Evolutionary conservation across 106 monocot genomes (phyloP).

Genomic region (Platanthera guangdongensis): DNA sequence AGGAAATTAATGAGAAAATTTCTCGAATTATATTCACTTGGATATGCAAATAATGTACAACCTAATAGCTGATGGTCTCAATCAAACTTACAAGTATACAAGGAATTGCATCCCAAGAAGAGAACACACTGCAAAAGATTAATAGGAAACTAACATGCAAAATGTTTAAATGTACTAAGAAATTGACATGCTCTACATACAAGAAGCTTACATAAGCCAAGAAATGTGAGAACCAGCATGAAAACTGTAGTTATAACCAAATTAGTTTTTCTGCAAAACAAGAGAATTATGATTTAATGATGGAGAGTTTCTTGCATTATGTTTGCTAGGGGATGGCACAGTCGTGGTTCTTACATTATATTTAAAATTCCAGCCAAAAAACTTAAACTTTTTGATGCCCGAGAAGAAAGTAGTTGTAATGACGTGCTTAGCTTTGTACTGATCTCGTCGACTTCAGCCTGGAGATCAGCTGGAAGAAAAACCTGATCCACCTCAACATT

Average conservation of each 20-base stretch:
- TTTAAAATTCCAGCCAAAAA: slow-evolving; percentile 40
- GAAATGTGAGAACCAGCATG: slow-evolving; percentile 74
- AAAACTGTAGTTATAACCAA: slow-evolving; percentile 60
- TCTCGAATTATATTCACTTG: not conserved
- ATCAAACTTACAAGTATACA: slow-evolving; percentile 66
- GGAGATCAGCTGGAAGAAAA: slow-evolving; percentile 51
- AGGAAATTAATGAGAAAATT: slow-evolving; percentile 8
- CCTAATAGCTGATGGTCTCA: not conserved
- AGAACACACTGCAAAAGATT: slow-evolving; percentile 55
- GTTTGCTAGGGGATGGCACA: not conserved
- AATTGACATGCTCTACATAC: not conserved
- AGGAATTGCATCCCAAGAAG: slow-evolving; percentile 46
- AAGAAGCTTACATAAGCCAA: slow-evolving; percentile 62
- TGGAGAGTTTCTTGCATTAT: not conserved
- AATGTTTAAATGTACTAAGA: not conserved
- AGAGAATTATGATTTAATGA: not conserved
- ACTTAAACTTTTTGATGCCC: slow-evolving; percentile 34
- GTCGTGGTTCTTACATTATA: slow-evolving; percentile 34
- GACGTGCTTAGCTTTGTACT: slow-evolving; percentile 59
- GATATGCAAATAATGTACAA: not conserved
- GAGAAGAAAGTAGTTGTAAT: slow-evolving; percentile 33
- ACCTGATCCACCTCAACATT: slow-evolving; percentile 33
- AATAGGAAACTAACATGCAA: slow-evolving; percentile 1
- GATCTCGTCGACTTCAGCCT: slow-evolving; percentile 41
- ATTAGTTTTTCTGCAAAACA: slow-evolving; percentile 28